Evolutionary conservation across 208 protist genomes (phyloP).

Genomic region (Trypanosoma scelopori): DNA sequence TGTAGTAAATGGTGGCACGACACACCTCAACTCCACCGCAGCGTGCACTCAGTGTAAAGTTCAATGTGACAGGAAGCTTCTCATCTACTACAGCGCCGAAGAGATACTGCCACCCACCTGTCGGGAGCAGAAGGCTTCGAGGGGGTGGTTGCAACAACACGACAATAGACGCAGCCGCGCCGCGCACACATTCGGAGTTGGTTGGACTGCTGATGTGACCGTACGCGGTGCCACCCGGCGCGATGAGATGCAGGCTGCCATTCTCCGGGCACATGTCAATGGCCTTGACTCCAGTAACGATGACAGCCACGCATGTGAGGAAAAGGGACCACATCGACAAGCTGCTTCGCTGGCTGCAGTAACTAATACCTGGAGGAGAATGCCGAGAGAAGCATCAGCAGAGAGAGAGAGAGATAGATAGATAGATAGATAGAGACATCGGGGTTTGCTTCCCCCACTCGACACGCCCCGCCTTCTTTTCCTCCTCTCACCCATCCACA

Average conservation of each 20-base stretch:
- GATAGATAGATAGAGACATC: too few species aligned
- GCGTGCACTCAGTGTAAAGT: conserved; percentile 43
- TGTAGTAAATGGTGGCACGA: conserved; percentile 33
- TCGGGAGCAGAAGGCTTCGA: conserved; percentile 33
- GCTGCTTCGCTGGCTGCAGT: conserved; percentile 6
- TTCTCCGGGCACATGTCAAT: conserved; percentile 18
- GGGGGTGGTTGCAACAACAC: conserved; percentile 7
- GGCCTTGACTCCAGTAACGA: background rate
- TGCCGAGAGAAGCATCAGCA: too few species aligned
- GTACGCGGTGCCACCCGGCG: conserved; percentile 9
- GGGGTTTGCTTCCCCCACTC: too few species aligned
- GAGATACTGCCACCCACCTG: conserved; percentile 44
- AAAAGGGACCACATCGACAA: background rate
- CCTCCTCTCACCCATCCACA: too few species aligned
- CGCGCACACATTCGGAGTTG: background rate
- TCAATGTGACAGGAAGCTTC: conserved; percentile 9
- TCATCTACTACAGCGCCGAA: conserved; percentile 23
- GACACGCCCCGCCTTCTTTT: too few species aligned
- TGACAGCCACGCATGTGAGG: conserved; percentile 3
- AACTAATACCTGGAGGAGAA: background rate
- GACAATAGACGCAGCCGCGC: conserved; percentile 7
- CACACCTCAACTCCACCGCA: conserved; percentile 41
- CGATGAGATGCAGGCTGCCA: conserved; percentile 7
- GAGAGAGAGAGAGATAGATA: too few species aligned
- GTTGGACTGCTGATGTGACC: conserved; percentile 4